Conservation (phyloP, 441 rosid genomes). For the Iberis amara region DNA sequence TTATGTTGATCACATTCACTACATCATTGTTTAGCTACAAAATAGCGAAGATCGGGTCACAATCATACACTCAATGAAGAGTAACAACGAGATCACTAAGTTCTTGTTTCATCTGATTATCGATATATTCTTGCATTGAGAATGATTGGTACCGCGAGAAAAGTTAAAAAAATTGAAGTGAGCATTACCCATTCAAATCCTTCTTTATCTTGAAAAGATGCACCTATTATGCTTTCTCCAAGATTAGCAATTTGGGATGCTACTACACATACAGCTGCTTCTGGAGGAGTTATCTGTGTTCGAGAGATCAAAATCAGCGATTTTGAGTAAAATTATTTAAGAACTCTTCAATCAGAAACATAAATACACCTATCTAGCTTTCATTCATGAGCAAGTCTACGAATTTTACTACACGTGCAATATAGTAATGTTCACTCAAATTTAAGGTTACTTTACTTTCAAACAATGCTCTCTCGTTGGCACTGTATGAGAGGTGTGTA, state of each 20-base stretch:
- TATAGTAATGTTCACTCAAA: not conserved
- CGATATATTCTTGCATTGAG: too few relatives aligned
- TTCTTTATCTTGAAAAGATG: constrained; percentile 72
- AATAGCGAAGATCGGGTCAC: not conserved
- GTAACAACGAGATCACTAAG: not conserved
- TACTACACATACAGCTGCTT: constrained; percentile 66
- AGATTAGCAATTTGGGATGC: constrained; percentile 92
- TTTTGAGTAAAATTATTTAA: not conserved
- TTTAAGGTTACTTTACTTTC: not conserved
- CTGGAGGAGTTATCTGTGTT: constrained; percentile 55
- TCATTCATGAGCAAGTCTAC: not conserved
- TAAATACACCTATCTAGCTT: not conserved
- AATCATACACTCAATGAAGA: not conserved
- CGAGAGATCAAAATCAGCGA: constrained; percentile 8
- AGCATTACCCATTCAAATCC: constrained; percentile 74
- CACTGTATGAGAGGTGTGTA: too few relatives aligned
- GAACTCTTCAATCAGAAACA: too few relatives aligned
- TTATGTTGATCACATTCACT: constrained; percentile 80
- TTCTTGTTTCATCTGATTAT: too few relatives aligned
- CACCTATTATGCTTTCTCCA: constrained; percentile 91
- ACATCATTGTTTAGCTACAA: constrained; percentile 89
- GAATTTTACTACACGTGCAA: not conserved
- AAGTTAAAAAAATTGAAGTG: not conserved
- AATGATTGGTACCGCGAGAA: too few relatives aligned
- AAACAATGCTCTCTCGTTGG: not conserved